Base-by-base conservation (phyloP, 202 grass and related monocot genomes). In the Schoenoplectus triqueter region DNA sequence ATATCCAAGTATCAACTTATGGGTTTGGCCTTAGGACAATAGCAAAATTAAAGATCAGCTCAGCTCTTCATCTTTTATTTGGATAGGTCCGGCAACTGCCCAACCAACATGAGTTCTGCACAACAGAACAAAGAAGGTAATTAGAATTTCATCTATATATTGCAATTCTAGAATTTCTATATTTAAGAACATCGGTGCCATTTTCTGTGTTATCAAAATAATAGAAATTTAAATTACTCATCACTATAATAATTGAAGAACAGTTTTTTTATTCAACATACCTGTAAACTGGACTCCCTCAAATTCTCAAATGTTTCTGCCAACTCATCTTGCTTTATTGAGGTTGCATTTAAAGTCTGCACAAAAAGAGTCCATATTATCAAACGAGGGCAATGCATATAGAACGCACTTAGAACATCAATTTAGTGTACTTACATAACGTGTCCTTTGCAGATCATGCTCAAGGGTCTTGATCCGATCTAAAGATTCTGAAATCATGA, bases 101-200 rank as follows among this genome's bases (percentile, higher is more conserved):
- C 62, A 81, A 90, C 88, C 88, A 85, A 82, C 88, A 87, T 81
- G 88, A 85, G 8, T 69, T 85, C 82, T 90, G 85, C 82, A 17
- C 54, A 82, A 22, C 22, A 22, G 52, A 64, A 54, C 6, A 75
- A 71, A 31, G 31, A 80, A 70, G 18, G 15, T 63, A 10, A 60
- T 45, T 41, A 45, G 15, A 69, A 19, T 67, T 73, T 64, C 18
- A 82, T 64, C 48, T 59, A 55, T 2, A n/a, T 70, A 39, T 45
- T 79, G 55, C 75, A 62, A 62, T 8, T 17, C 8, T 17, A 62
- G 10, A 19, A 39, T 55, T 47, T 73, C n/a, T 73, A 57, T 40
- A 54, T 4, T 76, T 57, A 39, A 76, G 50, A 56, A 80, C 81
- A 81, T 70, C 59, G 42, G 17, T 21, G 17, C n/a, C 13, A 40